Percentiles rank a stretch among this genome's conserved stretches.
Evolutionary conservation across 2,329 filamentous ascomycete genomes (phyloP).

Genomic region (Colletotrichum sp.): DNA sequence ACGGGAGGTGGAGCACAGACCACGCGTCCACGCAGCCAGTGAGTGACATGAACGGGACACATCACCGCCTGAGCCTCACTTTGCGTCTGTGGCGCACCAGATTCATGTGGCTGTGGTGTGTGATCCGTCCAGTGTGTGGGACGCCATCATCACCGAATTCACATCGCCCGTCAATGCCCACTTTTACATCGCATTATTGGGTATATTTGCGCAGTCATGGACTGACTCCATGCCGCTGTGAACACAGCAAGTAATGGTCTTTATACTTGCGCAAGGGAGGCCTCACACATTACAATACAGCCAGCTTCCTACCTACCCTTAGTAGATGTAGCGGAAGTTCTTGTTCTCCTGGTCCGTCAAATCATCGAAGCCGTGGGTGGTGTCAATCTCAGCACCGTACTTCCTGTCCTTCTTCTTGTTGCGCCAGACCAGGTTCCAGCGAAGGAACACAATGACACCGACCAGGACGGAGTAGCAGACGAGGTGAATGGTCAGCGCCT

Average conservation of each 20-base stretch:
- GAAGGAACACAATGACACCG: slow-evolving; percentile 25
- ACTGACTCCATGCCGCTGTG: neutral
- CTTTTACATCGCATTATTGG: neutral
- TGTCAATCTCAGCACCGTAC: slow-evolving; percentile 7
- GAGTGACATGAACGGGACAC: neutral
- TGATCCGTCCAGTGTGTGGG: neutral
- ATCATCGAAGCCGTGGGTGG: slow-evolving; percentile 21
- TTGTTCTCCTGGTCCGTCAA: slow-evolving; percentile 23
- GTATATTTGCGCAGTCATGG: neutral
- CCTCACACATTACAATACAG: neutral
- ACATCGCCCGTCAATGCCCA: neutral
- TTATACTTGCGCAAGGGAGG: neutral
- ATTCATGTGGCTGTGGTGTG: neutral
- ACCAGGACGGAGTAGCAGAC: slow-evolving; percentile 35
- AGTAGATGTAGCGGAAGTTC: slow-evolving; percentile 21
- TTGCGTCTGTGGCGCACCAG: neutral
- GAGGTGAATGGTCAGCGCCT: slow-evolving; percentile 38
- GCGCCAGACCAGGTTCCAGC: slow-evolving; percentile 23
- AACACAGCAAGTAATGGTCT: neutral
- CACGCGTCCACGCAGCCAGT: neutral
- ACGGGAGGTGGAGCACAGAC: neutral
- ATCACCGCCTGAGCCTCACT: neutral
- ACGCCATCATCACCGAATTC: neutral
- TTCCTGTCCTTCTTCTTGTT: slow-evolving; percentile 23
- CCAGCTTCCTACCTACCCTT: neutral